These are phyloP conservation scores for Botrytis fabae DNA, from an alignment of 2,329 filamentous ascomycete genomes.

Conservation along the genomic window DNA sequence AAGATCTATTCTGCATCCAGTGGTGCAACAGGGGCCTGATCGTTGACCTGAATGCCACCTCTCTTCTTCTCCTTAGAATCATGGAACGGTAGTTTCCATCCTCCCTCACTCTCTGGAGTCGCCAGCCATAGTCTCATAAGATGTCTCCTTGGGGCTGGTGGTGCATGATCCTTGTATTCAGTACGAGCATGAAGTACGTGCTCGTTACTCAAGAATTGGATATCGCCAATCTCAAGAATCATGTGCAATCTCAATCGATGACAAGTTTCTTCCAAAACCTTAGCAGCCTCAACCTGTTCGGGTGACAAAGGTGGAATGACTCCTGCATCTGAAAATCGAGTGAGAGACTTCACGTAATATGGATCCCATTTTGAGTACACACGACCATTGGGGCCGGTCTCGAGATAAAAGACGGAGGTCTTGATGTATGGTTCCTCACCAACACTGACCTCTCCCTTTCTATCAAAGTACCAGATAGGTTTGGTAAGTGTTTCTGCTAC, in stretches of 20 bases:
- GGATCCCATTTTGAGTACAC: slow-evolving; percentile 89
- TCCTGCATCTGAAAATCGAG: slow-evolving; percentile 70
- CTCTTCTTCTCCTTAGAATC: slow-evolving; percentile 83
- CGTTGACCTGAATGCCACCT: slow-evolving; percentile 84
- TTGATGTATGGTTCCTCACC: slow-evolving; percentile 76
- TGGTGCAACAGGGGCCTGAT: slow-evolving; percentile 71
- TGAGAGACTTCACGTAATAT: slow-evolving; percentile 78
- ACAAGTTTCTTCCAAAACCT: slow-evolving; percentile 75
- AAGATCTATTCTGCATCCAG: slow-evolving; percentile 69
- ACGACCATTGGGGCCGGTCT: slow-evolving; percentile 63
- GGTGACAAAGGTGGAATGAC: slow-evolving; percentile 70
- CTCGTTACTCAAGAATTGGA: slow-evolving; percentile 80
- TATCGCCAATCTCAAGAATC: slow-evolving; percentile 82
- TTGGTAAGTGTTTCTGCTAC: slow-evolving; percentile 72
- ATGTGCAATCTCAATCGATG: slow-evolving; percentile 75
- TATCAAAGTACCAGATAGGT: slow-evolving; percentile 89
- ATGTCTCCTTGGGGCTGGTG: slow-evolving; percentile 70
- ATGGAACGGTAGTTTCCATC: slow-evolving; percentile 81
- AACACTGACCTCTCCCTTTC: slow-evolving; percentile 76
- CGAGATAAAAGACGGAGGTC: slow-evolving; percentile 73
- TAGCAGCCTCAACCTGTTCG: slow-evolving; percentile 66
- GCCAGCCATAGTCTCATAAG: slow-evolving; percentile 83
- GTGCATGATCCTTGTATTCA: slow-evolving; percentile 70
- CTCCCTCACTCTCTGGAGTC: slow-evolving; percentile 78
- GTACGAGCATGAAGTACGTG: slow-evolving; percentile 82